phyloP scores from a whole-genome alignment of 345 rosid species.

The Zanthoxylum bungeanum region DNA sequence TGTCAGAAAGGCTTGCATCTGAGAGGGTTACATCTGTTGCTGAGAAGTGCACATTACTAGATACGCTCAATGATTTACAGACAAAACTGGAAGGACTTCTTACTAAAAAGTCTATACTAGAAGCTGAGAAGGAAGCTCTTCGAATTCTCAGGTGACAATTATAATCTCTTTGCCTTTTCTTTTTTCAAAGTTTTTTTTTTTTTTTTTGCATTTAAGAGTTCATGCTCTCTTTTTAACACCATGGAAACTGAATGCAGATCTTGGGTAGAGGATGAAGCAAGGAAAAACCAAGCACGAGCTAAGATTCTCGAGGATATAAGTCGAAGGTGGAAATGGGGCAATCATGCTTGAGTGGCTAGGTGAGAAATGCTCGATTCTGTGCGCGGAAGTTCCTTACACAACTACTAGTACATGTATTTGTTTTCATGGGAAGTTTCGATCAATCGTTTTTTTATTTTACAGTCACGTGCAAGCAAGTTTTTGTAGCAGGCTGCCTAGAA shows the following conservation, averaged over 20 bases:
- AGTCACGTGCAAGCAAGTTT: neutral
- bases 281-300: constrained; percentile 84
- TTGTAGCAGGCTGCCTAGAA: neutral
- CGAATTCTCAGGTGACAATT: constrained; percentile 67
- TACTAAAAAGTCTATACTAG: constrained; percentile 61
- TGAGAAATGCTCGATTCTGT: neutral
- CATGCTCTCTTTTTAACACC: constrained; percentile 1
- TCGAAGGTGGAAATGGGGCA: constrained; percentile 85
- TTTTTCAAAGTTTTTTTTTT: too few relatives aligned
- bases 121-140: constrained; percentile 81
- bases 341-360: constrained; percentile 25
- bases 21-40: constrained; percentile 45
- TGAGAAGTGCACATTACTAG: constrained; percentile 48
- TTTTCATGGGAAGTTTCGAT: neutral
- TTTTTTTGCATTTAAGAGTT: neutral
- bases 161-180: neutral
- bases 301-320: constrained; percentile 81
- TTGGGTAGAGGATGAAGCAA: constrained; percentile 94
- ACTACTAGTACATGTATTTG: neutral
- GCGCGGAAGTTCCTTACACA: neutral
- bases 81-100: constrained; percentile 47
- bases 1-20: constrained; percentile 60
- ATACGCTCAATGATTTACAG: constrained; percentile 38
- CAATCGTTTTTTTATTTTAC: neutral
- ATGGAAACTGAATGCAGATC: constrained; percentile 45